Conservation (phyloP, 2,329 filamentous ascomycete species). For the Magnaporthiopsis incrustans region DNA sequence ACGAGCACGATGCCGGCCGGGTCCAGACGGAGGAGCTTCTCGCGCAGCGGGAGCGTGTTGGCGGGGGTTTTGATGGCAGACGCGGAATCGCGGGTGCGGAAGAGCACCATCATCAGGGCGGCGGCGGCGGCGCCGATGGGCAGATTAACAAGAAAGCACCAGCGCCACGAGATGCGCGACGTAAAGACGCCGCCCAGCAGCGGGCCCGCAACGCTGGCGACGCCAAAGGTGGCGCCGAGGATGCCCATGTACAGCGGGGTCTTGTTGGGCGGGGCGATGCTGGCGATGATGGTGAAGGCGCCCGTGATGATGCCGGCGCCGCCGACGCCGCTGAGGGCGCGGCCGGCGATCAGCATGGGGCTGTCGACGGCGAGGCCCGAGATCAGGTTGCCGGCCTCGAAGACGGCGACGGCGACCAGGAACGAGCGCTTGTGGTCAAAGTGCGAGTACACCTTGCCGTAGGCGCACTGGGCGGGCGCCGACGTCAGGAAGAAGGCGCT, state of each 20-base stretch:
- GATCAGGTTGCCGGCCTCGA: slow-evolving; percentile 46
- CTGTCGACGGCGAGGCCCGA: slow-evolving; percentile 41
- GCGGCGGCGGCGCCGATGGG: slow-evolving; percentile 27
- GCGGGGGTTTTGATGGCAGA: neutral
- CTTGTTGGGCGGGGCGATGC: slow-evolving; percentile 28
- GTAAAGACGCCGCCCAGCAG: slow-evolving; percentile 34
- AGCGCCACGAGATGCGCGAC: slow-evolving; percentile 31
- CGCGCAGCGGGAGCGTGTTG: neutral
- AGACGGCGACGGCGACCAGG: slow-evolving; percentile 34
- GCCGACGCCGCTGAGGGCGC: slow-evolving; percentile 44
- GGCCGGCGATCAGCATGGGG: slow-evolving; percentile 43
- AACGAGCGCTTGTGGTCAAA: slow-evolving; percentile 28
- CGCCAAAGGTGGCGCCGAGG: slow-evolving; percentile 20
- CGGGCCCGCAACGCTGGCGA: slow-evolving; percentile 37
- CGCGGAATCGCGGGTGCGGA: neutral
- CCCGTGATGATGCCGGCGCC: slow-evolving; percentile 42
- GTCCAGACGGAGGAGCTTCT: neutral
- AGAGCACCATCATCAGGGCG: neutral
- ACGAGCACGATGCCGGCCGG: slow-evolving; percentile 4
- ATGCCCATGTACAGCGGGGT: slow-evolving; percentile 21
- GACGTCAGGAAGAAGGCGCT: slow-evolving; percentile 21
- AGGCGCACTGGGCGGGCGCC: slow-evolving; percentile 40
- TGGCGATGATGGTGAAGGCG: slow-evolving; percentile 39
- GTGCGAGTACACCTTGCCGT: slow-evolving; percentile 40
- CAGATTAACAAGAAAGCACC: slow-evolving; percentile 39